Evolutionary conservation across 202 grass and related monocot genomes (phyloP).

Genomic region (Musa balbisiana): DNA sequence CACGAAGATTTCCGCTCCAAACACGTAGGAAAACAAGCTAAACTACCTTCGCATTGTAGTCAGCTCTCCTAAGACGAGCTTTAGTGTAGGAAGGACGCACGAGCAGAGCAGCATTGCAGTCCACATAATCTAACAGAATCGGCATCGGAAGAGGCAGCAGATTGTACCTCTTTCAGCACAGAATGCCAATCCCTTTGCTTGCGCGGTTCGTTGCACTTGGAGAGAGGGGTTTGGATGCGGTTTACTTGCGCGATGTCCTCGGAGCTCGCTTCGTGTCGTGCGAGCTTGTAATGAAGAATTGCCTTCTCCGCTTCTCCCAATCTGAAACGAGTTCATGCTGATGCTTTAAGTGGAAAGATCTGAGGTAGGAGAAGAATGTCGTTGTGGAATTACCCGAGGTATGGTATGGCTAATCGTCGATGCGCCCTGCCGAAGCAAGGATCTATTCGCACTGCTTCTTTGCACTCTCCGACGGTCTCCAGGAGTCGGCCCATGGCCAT

Average conservation of each 20-base stretch:
- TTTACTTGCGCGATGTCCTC: slow-evolving; percentile 42
- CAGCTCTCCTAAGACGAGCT: slow-evolving; percentile 23
- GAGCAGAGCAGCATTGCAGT: slow-evolving; percentile 20
- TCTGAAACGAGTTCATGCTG: slow-evolving; percentile 28
- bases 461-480: slow-evolving; percentile 75
- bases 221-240: slow-evolving; percentile 47
- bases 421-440: slow-evolving; percentile 62
- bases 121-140: slow-evolving; percentile 22
- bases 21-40: not conserved
- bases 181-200: slow-evolving; percentile 57
- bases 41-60: slow-evolving; percentile 10
- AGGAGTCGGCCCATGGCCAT: slow-evolving; percentile 57
- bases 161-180: slow-evolving; percentile 54
- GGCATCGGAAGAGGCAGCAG: slow-evolving; percentile 50
- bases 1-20: not conserved
- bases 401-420: slow-evolving; percentile 56
- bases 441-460: slow-evolving; percentile 66
- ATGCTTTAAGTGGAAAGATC: too few relatives aligned
- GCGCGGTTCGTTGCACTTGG: slow-evolving; percentile 57
- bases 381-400: slow-evolving; percentile 55
- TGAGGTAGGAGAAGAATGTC: too few relatives aligned
- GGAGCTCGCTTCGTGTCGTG: slow-evolving; percentile 42
- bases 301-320: slow-evolving; percentile 84
- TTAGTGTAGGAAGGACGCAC: slow-evolving; percentile 12
- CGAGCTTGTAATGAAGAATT: slow-evolving; percentile 60